These are phyloP conservation scores for Xylariomycetidae sp. DNA, from an alignment of 2,329 filamentous ascomycete species.

Conservation along the genomic window DNA sequence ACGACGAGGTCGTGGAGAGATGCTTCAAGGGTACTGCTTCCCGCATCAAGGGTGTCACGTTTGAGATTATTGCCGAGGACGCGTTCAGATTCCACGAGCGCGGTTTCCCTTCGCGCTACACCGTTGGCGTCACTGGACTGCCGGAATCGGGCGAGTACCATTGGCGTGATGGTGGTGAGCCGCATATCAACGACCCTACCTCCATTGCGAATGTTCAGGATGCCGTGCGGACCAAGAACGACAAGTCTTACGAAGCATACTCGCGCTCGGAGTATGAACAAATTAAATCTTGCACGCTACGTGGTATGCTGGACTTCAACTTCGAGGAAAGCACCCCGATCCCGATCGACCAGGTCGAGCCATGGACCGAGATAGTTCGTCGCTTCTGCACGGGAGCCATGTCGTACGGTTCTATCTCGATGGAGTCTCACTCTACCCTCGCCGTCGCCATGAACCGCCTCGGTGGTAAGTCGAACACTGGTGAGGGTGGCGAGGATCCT, in stretches of 20 bases:
- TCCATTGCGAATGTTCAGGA: constrained; percentile 97
- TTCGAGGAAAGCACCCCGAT: constrained; percentile 82
- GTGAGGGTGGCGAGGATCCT: constrained; percentile 92
- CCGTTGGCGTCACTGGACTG: constrained; percentile 71
- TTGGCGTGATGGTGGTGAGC: constrained; percentile 93
- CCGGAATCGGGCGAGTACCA: constrained; percentile 95
- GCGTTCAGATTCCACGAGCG: constrained; percentile 92
- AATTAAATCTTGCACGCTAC: constrained; percentile 92
- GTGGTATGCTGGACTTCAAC: constrained; percentile 91
- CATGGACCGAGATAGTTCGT: constrained; percentile 95
- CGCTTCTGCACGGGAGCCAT: constrained; percentile 96
- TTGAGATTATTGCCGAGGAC: constrained; percentile 89
- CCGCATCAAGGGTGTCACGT: constrained; percentile 89
- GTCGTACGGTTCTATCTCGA: constrained; percentile 97
- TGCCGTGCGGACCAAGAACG: constrained; percentile 92
- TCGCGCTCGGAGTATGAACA: constrained; percentile 89
- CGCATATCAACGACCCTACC: constrained; percentile 89
- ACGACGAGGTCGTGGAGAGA: constrained; percentile 84
- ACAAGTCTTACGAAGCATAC: constrained; percentile 97
- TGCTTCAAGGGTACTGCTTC: constrained; percentile 94
- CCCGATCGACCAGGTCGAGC: constrained; percentile 93
- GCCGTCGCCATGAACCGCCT: constrained; percentile 96
- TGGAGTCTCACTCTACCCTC: constrained; percentile 95
- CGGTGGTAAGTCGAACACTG: constrained; percentile 95
- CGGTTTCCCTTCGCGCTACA: constrained; percentile 77